Base-by-base conservation (phyloP, 352 stramenopile species). In the Phytophthora pisi region DNA sequence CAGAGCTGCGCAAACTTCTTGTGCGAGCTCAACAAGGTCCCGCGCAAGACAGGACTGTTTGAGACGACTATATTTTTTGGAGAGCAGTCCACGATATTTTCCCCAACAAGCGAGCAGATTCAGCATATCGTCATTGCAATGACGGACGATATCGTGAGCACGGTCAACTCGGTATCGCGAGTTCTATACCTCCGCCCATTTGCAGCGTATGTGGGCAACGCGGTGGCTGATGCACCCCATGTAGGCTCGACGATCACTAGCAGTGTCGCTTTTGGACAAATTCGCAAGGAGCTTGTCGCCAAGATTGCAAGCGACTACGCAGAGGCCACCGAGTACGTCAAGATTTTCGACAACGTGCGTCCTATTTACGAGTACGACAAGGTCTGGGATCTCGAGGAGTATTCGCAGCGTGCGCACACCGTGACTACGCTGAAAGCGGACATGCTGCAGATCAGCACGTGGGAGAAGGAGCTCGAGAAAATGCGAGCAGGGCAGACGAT, bases 381-480 rank as follows among this genome's bases (percentile, higher is more conserved):
- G 68, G 70, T 84, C 1, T 98, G 92, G 86, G 86, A 98, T 70
- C 86, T 97, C 51, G 91, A 98, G 16, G 86, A 90, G 47, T 95
- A 93, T 58, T 86, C 85, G 0, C 83, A 91, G 51, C 84, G 81
- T 31, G 72, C 86, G 1, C 89, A 97, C 61, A 97, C 86, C 0
- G 90, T 98, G 23, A 88, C 78, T 10, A 94, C 89, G 6, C 76
- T 98, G 13, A 93, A 96, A 58, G 80, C 76, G 0, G 92, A 98
- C 45, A 97, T 98, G 89, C 65, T 96, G 31, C 82, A 93, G 51
- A 97, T 98, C 28, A 88, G 80, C 24, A 90, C 78, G 26, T 98
- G 95, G 95, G 84, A 97, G 51, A 97, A 98, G 64, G 93, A 98
- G 67, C 83, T 98, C 15, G 91, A 98, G 58, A 97, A 97, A 53